A percentile compares a stretch with the other conserved stretches of the same genome.
Conservation (phyloP, 495 filamentous ascomycete genomes). For the Annulohypoxylon stygium region DNA sequence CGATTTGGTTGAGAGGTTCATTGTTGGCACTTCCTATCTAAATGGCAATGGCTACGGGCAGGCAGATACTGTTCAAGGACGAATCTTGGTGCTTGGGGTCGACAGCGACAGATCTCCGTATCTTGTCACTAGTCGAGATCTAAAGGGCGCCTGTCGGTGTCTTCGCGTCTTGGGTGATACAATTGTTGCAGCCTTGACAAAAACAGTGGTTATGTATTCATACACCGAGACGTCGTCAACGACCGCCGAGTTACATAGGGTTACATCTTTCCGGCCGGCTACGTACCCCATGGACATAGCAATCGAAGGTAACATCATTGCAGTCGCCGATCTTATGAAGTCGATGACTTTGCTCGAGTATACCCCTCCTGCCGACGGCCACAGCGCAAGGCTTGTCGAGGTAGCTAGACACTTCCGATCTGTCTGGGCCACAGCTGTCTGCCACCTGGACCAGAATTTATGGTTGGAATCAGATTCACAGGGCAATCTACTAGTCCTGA, state of each 20-base stretch:
- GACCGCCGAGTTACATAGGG: slow-evolving; percentile 69
- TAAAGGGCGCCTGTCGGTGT: slow-evolving; percentile 83
- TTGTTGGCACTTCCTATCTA: slow-evolving; percentile 87
- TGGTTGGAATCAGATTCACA: slow-evolving; percentile 87
- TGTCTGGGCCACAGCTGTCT: slow-evolving; percentile 82
- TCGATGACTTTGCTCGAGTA: slow-evolving; percentile 83
- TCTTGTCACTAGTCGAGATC: slow-evolving; percentile 69
- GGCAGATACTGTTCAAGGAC: slow-evolving; percentile 68
- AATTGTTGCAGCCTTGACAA: slow-evolving; percentile 86
- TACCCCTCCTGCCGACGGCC: slow-evolving; percentile 58
- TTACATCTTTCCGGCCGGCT: slow-evolving; percentile 81
- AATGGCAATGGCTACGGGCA: slow-evolving; percentile 63
- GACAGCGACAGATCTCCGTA: slow-evolving; percentile 78
- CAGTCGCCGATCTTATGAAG: slow-evolving; percentile 95
- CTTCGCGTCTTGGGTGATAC: slow-evolving; percentile 79
- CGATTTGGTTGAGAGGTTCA: slow-evolving; percentile 78
- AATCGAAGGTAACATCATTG: slow-evolving; percentile 76
- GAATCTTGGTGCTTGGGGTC: slow-evolving; percentile 87
- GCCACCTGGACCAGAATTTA: slow-evolving; percentile 75
- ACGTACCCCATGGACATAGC: slow-evolving; percentile 89
- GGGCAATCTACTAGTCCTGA: slow-evolving; percentile 86
- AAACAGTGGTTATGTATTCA: slow-evolving; percentile 79
- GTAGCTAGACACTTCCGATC: slow-evolving; percentile 84
- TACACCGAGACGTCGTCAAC: slow-evolving; percentile 64
- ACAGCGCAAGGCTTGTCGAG: slow-evolving; percentile 70